Evolutionary conservation across 208 protist genomes (phyloP), one percentile per base, ranked within the genome.

Genomic region (Herpetomonas samuelpessoai): DNA sequence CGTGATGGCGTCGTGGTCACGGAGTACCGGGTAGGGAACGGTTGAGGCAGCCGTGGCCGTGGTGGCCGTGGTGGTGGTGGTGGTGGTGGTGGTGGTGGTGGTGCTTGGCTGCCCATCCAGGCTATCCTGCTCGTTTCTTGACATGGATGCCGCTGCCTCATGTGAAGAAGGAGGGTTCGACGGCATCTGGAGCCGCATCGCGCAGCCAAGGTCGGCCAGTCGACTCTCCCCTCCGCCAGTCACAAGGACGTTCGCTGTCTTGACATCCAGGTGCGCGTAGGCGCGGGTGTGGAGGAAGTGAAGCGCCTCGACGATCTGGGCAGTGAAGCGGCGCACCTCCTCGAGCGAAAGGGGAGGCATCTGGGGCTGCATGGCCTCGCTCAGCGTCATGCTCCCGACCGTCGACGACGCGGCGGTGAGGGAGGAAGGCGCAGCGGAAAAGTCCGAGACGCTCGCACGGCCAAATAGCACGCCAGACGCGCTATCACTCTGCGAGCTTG

Each of bases 121-220:
- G n/a, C n/a, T n/a, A n/a, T n/a, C n/a, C n/a, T n/a, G n/a, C n/a
- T n/a, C n/a, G n/a, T n/a, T n/a, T n/a, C n/a, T n/a, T n/a, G n/a
- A n/a, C n/a, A n/a, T n/a, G n/a, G n/a, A n/a, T n/a, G n/a, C n/a
- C n/a, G n/a, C n/a, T n/a, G n/a, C n/a, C n/a, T n/a, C n/a, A n/a
- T n/a, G n/a, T n/a, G n/a, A n/a, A n/a, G n/a, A n/a, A n/a, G n/a
- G n/a, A 35, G 19, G 27, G 50, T 22, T 7, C 30, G 39, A 46
- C 16, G 54, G 28, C 38, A 50, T 16, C 25, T 62, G 56, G 12
- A 98, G 65, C 25, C 92, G 86, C 74, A 85, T 88, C 28, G 86
- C 82, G 22, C 93, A 95, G 48, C 91, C 91, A 46, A 98, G 94
- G 74, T 98, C 96, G 0, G 91, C 95, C 24, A 98, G 76, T 27